Base-by-base conservation (phyloP, 345 rosid species). In the Dimocarpus longan region DNA sequence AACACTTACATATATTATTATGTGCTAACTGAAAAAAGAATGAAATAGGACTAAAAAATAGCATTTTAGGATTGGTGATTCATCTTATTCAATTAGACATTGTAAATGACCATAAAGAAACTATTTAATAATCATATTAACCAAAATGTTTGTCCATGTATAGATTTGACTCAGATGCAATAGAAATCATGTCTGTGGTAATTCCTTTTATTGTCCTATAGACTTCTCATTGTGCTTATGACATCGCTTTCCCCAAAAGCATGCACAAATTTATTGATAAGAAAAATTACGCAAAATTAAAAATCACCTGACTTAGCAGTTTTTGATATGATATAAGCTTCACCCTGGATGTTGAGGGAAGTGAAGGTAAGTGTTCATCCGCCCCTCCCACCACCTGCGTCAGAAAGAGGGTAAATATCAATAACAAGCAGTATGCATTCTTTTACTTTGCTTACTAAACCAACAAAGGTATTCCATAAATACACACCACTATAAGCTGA, bases 321-420 rank as follows among this genome's bases (percentile, higher is more conserved):
- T 88, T 89, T 66, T 75, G 70, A 80, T 90, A 92, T 10, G 97
- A 90, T 77, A 80, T 66, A 59, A 93, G 81, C 85, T 87, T 88
- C 80, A 92, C 88, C 66, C 88, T 83, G 43, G 89, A 80, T 73
- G 87, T 77, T 68, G 81, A 79, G 66, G 97, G 94, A 82, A 95
- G 92, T 21, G 89, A 85, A 59, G 97, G 93, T 44, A 95, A 81
- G 82, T 88, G 82, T 80, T 85, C 91, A 43, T 92, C 97, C 10
- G 71, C 87, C 59, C 91, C 98, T 76, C 97, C 98, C 67, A 95
- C 95, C 73, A 95, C 97, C 98, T 93, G 79, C 52, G 40, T 70
- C 59, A 59, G 10, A 46, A 44, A 67, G 68, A 57, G 40, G 57
- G 76, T 24, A n/a, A 66, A 40, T 68, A 15, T 10, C 16, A 71